Conservation (phyloP, 2,329 filamentous ascomycete species). For the Canariomyces notabilis region DNA sequence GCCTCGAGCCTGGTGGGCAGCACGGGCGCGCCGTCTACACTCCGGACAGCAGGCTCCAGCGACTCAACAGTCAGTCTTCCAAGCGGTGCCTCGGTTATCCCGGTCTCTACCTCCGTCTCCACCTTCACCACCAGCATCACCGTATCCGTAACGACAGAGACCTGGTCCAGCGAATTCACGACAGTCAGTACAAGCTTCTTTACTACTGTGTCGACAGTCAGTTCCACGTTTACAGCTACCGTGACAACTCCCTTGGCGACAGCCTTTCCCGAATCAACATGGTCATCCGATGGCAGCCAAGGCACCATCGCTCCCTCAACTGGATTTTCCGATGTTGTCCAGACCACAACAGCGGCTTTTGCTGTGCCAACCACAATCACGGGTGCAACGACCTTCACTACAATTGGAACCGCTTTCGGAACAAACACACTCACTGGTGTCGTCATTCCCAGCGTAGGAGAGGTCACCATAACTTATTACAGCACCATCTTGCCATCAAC, state of each 20-base stretch:
- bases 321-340: constrained; percentile 3
- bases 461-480: constrained; percentile 23
- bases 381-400: constrained; percentile 1
- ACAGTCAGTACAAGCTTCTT: constrained; percentile 2
- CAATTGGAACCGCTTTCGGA: neutral
- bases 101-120: constrained; percentile 11
- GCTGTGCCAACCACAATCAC: neutral
- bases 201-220: constrained; percentile 5
- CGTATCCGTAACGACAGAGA: constrained; percentile 5
- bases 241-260: neutral
- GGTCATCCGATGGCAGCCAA: constrained; percentile 6
- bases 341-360: no score
- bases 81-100: constrained; percentile 9
- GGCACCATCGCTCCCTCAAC: neutral
- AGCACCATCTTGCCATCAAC: constrained; percentile 15
- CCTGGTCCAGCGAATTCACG: constrained; percentile 6
- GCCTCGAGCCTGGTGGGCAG: neutral
- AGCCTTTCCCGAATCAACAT: constrained; percentile 4
- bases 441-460: constrained; percentile 19
- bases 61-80: constrained; percentile 5
- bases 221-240: constrained; percentile 4
- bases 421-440: constrained; percentile 18
- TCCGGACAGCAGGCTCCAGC: neutral
- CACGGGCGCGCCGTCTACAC: neutral
- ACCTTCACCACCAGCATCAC: constrained; percentile 17